Percentiles rank a stretch among this genome's conserved stretches.
Conservation (phyloP, 2,329 filamentous ascomycete species). For the Bisporella sp. region DNA sequence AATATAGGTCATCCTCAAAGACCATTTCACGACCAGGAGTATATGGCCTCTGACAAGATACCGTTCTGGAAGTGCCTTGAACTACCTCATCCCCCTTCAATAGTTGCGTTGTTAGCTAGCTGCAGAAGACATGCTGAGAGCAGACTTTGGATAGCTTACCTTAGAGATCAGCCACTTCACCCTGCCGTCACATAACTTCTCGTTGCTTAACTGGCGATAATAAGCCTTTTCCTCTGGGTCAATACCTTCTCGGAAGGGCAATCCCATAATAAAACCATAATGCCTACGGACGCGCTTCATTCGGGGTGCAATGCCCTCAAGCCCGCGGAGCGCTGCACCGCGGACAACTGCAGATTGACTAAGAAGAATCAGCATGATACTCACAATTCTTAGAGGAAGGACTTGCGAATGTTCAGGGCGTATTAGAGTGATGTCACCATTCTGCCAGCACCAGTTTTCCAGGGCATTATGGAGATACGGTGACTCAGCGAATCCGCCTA, state of each 20-base stretch:
- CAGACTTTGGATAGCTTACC: slow-evolving; percentile 1
- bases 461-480: slow-evolving; percentile 13
- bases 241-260: slow-evolving; percentile 5
- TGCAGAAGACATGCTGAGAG: not conserved
- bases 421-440: slow-evolving; percentile 16
- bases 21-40: not conserved
- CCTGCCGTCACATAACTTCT: not conserved
- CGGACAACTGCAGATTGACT: slow-evolving; percentile 17
- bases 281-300: slow-evolving; percentile 7
- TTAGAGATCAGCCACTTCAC: slow-evolving; percentile 11
- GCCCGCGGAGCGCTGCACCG: slow-evolving; percentile 14
- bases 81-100: slow-evolving; percentile 6
- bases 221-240: slow-evolving; percentile 2
- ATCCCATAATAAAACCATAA: not conserved
- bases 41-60: not conserved
- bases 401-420: slow-evolving; percentile 14
- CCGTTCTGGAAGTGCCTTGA: slow-evolving; percentile 1
- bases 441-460: slow-evolving; percentile 10
- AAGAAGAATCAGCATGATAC: not conserved
- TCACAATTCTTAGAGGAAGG: not conserved
- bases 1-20: not conserved
- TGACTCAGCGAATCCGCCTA: slow-evolving; percentile 15
- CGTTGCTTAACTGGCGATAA: not conserved
- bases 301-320: slow-evolving; percentile 9
- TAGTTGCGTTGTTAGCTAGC: not conserved